Evolutionary conservation across 2,329 filamentous ascomycete genomes (phyloP), one percentile per base, ranked within the genome.

Genomic region (Tolypocladium amazonense): DNA sequence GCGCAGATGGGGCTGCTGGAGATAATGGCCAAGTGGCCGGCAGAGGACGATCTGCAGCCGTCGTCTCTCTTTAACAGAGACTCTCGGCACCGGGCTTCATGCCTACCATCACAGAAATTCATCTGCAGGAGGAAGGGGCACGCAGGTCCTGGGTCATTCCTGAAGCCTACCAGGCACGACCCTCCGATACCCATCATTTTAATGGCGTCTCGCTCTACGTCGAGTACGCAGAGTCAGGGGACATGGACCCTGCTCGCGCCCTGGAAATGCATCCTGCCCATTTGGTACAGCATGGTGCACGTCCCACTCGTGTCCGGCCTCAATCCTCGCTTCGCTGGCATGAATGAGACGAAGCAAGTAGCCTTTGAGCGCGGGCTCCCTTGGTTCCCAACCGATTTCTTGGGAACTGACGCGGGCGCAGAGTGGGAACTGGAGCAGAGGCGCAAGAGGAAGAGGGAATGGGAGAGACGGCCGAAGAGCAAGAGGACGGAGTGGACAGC

Each of bases 261-360:
- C 0, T 97, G 93, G 91, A 92, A 90, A 69, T 96, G 90, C 66
- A 88, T 97, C 41, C 78, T 85, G 41, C 85, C 90, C 0, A 79
- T 97, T 38, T 99, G 94, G 94, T 88, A 93, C 66, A 86, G 85
- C 55, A 75, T 97, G 18, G 88, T 96, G 75, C 91, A 91, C 69
- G 91, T 87, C 61, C 90, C 90, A 0, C 79, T 95, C 0, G 88
- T 86, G 0, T 88, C 86, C 1, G 92, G 92, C 9, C 87, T 88
- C 0, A 95, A 91, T 61, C 88, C 90, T 1, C 81, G 88, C 30
- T 91, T 96, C 65, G 93, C 90, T 1, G 93, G 94, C 0, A 68
- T 97, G 38, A 81, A 90, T 53, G 89, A 99, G 72, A 80, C 85
- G 57, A 83, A 86, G 41, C 93, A 97, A 70, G 80, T 96, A 27